Percentiles rank a stretch among this genome's conserved stretches.
Evolutionary conservation across 495 filamentous ascomycete genomes (phyloP).

Genomic region (Rhypophila decipiens): DNA sequence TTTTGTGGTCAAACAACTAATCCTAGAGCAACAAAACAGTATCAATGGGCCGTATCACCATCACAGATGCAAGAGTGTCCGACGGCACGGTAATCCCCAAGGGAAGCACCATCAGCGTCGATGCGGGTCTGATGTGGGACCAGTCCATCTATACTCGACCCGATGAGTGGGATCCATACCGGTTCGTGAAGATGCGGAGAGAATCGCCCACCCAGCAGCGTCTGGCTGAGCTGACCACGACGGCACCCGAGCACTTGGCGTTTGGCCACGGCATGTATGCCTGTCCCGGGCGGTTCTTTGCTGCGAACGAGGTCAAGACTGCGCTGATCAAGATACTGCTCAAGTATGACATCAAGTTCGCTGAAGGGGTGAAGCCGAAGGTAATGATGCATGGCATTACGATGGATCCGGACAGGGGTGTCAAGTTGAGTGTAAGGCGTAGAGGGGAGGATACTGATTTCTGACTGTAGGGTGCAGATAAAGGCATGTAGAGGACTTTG

Average conservation of each 20-base stretch:
- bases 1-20: no score
- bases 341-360: slow-evolving; percentile 32
- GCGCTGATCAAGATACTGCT: slow-evolving; percentile 25
- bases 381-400: no score
- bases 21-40: slow-evolving; percentile 15
- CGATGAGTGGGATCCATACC: slow-evolving; percentile 38
- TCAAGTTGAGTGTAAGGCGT: no score
- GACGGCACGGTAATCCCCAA: slow-evolving; percentile 47
- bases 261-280: slow-evolving; percentile 35
- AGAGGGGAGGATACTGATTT: no score
- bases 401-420: no score
- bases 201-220: slow-evolving; percentile 34
- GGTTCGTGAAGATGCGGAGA: slow-evolving; percentile 40
- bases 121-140: slow-evolving; percentile 27
- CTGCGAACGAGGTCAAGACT: slow-evolving; percentile 33
- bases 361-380: slow-evolving; percentile 7
- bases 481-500: no score
- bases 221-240: slow-evolving; percentile 38
- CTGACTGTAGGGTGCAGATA: no score
- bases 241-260: slow-evolving; percentile 30
- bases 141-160: slow-evolving; percentile 37
- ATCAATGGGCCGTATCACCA: slow-evolving; percentile 35
- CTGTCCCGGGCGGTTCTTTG: slow-evolving; percentile 40
- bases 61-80: slow-evolving; percentile 31
- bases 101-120: slow-evolving; percentile 34